Conservation (phyloP, 2,329 filamentous ascomycete species). For the Alternaria metachromatica region DNA sequence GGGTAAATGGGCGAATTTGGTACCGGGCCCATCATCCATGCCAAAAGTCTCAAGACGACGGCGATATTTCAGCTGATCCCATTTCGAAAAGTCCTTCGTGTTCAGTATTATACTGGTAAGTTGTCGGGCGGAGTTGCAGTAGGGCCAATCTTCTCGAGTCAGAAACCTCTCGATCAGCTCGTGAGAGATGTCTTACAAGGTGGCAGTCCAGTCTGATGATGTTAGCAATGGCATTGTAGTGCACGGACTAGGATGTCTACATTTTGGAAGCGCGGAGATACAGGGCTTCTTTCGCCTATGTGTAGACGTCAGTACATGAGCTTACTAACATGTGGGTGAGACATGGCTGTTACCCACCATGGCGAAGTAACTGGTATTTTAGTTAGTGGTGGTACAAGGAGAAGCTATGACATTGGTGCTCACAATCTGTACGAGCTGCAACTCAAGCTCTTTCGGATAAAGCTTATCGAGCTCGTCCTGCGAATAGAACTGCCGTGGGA, state of each 20-base stretch:
- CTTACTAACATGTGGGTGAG: background rate
- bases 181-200: constrained; percentile 34
- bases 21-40: constrained; percentile 62
- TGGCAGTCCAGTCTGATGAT: constrained; percentile 37
- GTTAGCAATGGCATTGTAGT: constrained; percentile 2
- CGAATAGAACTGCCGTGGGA: constrained; percentile 77
- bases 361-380: constrained; percentile 44
- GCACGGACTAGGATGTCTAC: constrained; percentile 50
- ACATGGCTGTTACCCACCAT: constrained; percentile 37
- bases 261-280: constrained; percentile 87
- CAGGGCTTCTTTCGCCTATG: constrained; percentile 77
- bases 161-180: background rate
- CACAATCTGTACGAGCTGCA: constrained; percentile 88
- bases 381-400: constrained; percentile 9
- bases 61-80: constrained; percentile 67
- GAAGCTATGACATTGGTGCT: constrained; percentile 29
- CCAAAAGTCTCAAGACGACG: constrained; percentile 86
- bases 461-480: constrained; percentile 78
- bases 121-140: constrained; percentile 78
- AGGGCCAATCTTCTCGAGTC: constrained; percentile 74
- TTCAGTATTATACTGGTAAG: constrained; percentile 68
- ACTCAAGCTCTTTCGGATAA: constrained; percentile 79
- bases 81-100: constrained; percentile 59
- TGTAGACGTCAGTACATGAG: constrained; percentile 6
- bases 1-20: too few species aligned